Evolutionary conservation across 495 filamentous ascomycete species (phyloP), one percentile per base, ranked within the genome.

Genomic region (Friedmanniomyces endolithicus): DNA sequence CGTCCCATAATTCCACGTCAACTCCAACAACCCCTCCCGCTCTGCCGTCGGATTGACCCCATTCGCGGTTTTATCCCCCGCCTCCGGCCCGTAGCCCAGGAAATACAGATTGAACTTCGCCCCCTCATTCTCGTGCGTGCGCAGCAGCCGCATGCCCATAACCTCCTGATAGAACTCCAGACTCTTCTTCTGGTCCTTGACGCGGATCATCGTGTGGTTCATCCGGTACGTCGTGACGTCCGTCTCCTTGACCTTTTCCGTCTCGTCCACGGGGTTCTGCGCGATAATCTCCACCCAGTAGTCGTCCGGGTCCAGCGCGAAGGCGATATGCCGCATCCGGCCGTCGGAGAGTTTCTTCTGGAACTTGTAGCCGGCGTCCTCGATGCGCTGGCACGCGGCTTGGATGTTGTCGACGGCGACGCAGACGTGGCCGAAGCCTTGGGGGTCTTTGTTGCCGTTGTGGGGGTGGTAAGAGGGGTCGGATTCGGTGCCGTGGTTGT

Each of bases 1-100:
- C 1, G 92, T 96, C 40, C 92, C 92, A 59, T 95, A 92, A 66
- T 98, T 96, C 87, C 88, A 95, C 20, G 90, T 96, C 61, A 98
- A 64, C 72, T 95, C 90, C 11, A 96, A 72, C 50, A 96, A 65
- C 1, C 90, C 90, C 65, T 96, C 90, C 48, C 80, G 77, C 39
- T 79, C 78, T 2, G 84, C 79, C 2, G 81, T 64, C 41, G 77
- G 72, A 59, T 80, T 84, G 45, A 69, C 72, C 33, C 68, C 74
- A 46, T 69, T 74, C 23, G 71, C 64, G 24, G 71, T 67, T n/a
- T 58, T 33, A 35, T 69, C 71, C 29, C 83, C 74, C 56, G 31
- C 76, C 71, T 64, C 71, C 68, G 24, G 76, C 70, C 70, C 70
- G 63, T 98, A 98, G 16, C 84, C 90, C 41, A 97, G 72, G 75